Evolutionary conservation across 306 rosid species (phyloP), one percentile per base, ranked within the genome.

Genomic region (Ceratonia siliqua): DNA sequence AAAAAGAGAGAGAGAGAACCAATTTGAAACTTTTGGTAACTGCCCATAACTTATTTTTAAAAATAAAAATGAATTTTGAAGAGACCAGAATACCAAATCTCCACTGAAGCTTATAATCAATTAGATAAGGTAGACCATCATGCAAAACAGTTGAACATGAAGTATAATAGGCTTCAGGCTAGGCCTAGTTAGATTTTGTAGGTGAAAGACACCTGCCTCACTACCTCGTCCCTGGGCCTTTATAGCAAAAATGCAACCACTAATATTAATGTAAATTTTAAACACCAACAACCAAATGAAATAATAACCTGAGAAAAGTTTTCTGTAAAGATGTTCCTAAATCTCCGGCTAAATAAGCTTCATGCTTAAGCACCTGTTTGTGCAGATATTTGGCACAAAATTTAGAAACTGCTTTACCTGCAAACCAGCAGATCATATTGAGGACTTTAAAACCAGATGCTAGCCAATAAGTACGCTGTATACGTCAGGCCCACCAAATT

Each of bases 341-440:
- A 92, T 94, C 96, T 65, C 98, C 98, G 71, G 96, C 92, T 33
- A 45, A 5, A 77, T 87, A 90, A 56, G 90, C 82, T 78, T 94
- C 97, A 56, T 88, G 85, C 76, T 82, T 88, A 46, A 91, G 90
- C 75, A 94, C 82, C 83, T 92, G 91, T 61, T 42, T 89, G 70
- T 94, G 99, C 57, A 94, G 95, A 89, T 90, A 83, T 87, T 94
- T 92, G 72, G 95, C 93, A 49, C 99, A 94, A 78, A 94, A 94
- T 80, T 90, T 94, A 25, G 99, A 83, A 83, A 94, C 99, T 11
- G 90, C 99, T 83, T 94, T 91, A 74, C 99, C 99, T 94, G 87
- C 55, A 87, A 75, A 79, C 46, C 53, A 43, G 48, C 15, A 38
- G 42, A 77, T 71, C 39, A 63, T 53, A 39, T 58, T 70, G 69